Base-by-base conservation (phyloP, 2,329 filamentous ascomycete genomes). In the Stemphylium lycopersici region DNA sequence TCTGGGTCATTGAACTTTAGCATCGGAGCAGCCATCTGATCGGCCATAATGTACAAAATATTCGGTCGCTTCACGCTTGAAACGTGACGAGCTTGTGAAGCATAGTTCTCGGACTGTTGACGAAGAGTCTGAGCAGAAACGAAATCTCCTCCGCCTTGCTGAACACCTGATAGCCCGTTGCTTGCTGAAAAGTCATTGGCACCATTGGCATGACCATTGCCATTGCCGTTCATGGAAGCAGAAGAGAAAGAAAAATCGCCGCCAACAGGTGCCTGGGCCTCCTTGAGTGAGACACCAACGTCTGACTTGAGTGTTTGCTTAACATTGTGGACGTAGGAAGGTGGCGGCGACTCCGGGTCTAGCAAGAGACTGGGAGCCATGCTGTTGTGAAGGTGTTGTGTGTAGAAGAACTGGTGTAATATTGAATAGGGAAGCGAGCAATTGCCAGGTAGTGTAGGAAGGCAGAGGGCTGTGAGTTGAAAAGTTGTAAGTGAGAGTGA, bases 31-130 rank as follows among this genome's bases (percentile, higher is more conserved):
- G 93, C 90, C 75, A 97, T 86, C 80, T 97, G 93, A 78, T 97
- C 93, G 49, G 93, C 93, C 92, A 97, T 96, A 79, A 97, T 96
- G 81, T 95, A 96, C 41, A 93, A 82, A 64, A 93, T 90, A 76
- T 93, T 93, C 57, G 89, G 89, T 72, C 83, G 83, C 44, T 65
- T 72, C 6, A 60, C 36, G 18, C 54, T 56, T 29, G 61, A 49
- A 8, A 56, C 38, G 22, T 32, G 47, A 6, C 57, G 49, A 13
- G 45, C 41, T 12, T 60, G 60, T 10, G 65, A 60, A 6, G 63
- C 70, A 52, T 66, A 69, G 15, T 13, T 57, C 41, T 62, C 65
- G 49, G 70, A 70, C 18, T 61, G 55, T 32, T 66, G 53, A 41
- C 56, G 61, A 26, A 73, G 61, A 55, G 63, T 62, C 38, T 73